phyloP scores from a whole-genome alignment of 2,329 filamentous ascomycete genomes.

The Diaporthe australafricana region DNA sequence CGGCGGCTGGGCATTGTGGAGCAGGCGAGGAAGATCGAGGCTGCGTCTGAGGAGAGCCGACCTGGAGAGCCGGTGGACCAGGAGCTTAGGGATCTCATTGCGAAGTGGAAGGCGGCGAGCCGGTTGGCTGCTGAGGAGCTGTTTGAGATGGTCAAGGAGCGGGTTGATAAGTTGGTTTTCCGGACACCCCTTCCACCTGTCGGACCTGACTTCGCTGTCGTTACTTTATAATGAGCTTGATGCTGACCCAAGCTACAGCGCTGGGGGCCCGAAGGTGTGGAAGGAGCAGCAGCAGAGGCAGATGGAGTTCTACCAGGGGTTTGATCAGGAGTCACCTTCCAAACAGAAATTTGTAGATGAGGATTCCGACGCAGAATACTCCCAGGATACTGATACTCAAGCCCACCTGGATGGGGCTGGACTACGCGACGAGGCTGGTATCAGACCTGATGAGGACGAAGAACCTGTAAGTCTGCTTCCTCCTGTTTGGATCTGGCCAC shows the following conservation, averaged over 20 bases:
- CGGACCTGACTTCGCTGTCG: too few relatives aligned
- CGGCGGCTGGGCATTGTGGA: conserved; percentile 48
- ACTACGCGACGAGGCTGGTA: background rate
- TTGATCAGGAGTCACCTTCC: conserved; percentile 20
- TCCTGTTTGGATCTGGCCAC: background rate
- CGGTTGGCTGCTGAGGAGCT: conserved; percentile 70
- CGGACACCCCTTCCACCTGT: background rate
- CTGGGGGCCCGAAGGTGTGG: conserved; percentile 33
- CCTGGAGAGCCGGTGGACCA: conserved; percentile 52
- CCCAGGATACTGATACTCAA: background rate
- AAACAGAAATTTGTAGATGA: background rate
- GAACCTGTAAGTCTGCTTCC: conserved; percentile 8
- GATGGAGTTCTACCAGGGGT: conserved; percentile 31
- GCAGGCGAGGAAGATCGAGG: conserved; percentile 65
- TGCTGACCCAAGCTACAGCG: conserved; percentile 2
- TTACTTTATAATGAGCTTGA: fast-evolving
- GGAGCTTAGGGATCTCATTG: conserved; percentile 66
- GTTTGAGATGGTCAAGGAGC: conserved; percentile 36
- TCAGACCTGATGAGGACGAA: background rate
- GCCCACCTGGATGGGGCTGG: background rate
- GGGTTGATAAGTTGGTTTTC: conserved; percentile 37
- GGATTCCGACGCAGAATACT: background rate
- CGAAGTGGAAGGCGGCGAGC: conserved; percentile 71
- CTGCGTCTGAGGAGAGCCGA: conserved; percentile 37
- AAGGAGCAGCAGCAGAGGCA: conserved; percentile 35